A percentile compares a stretch with the other conserved stretches of the same genome.
phyloP scores from a whole-genome alignment of 2,329 filamentous ascomycete species.

The Tolypocladium endophyticum region DNA sequence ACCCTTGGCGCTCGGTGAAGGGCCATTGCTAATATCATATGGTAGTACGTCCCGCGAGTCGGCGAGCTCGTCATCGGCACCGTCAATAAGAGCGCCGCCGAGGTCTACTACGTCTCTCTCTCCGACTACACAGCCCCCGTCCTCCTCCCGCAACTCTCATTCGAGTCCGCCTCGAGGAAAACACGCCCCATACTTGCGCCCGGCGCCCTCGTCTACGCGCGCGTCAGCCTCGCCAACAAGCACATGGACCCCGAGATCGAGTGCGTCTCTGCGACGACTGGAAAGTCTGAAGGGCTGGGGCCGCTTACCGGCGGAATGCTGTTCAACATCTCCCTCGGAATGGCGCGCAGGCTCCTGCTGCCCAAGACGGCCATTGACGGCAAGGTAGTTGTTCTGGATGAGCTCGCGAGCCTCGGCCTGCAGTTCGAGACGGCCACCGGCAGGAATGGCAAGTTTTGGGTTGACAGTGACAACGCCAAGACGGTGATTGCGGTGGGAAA shows the following conservation, averaged over 20 bases:
- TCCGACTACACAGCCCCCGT: conserved; percentile 55
- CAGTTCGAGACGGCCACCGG: conserved; percentile 92
- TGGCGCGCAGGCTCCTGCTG: conserved; percentile 71
- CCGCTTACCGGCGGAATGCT: conserved; percentile 79
- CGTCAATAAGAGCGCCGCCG: conserved; percentile 62
- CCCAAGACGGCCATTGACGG: conserved; percentile 50
- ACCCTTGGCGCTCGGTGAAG: background rate
- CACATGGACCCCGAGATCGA: conserved; percentile 86
- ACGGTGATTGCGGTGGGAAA: conserved; percentile 69
- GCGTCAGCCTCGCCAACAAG: conserved; percentile 65
- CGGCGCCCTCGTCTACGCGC: conserved; percentile 80
- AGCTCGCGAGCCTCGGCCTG: conserved; percentile 63
- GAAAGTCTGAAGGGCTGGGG: conserved; percentile 80
- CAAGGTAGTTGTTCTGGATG: conserved; percentile 64
- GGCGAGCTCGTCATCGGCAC: conserved; percentile 86
- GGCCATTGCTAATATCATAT: background rate
- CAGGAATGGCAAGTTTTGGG: conserved; percentile 86
- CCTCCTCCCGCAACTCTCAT: conserved; percentile 76
- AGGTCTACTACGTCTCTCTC: conserved; percentile 71
- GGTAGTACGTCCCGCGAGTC: conserved; percentile 65
- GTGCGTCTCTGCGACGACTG: conserved; percentile 76
- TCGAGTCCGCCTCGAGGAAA: conserved; percentile 87
- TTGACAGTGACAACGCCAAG: conserved; percentile 66
- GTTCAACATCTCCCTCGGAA: conserved; percentile 66
- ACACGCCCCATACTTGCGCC: conserved; percentile 67